These are phyloP conservation scores for Litchi chinensis DNA, from an alignment of 345 rosid genomes.

Conservation along the genomic window DNA sequence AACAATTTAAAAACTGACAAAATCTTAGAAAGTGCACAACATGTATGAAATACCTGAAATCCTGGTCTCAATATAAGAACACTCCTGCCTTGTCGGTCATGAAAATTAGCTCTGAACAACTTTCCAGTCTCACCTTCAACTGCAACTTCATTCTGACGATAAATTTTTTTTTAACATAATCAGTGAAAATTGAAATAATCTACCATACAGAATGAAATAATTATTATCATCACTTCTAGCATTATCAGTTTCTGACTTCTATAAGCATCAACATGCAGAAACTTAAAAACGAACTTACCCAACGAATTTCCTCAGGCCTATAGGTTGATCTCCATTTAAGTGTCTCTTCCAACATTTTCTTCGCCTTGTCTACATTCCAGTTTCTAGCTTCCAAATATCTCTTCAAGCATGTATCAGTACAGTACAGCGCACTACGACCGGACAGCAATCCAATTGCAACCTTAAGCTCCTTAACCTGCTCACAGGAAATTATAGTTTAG, in stretches of 20 bases:
- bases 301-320: conserved; percentile 83
- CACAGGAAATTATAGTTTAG: background rate
- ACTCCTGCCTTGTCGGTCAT: conserved; percentile 74
- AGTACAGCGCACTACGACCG: conserved; percentile 49
- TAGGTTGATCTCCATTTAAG: conserved; percentile 78
- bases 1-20: conserved; percentile 7
- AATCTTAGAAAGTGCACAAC: conserved; percentile 6
- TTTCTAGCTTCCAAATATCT: conserved; percentile 88
- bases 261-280: background rate
- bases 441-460: conserved; percentile 60
- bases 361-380: conserved; percentile 78
- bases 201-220: conserved; percentile 1
- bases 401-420: conserved; percentile 80
- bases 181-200: conserved; percentile 7
- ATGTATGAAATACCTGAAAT: conserved; percentile 56
- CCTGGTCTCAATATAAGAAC: conserved; percentile 93
- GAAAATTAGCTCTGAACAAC: conserved; percentile 80
- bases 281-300: conserved; percentile 52
- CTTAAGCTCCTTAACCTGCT: conserved; percentile 69
- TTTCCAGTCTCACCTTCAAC: conserved; percentile 94
- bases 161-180: conserved; percentile 7
- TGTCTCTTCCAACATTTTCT: conserved; percentile 82
- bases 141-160: conserved; percentile 66
- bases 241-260: background rate
- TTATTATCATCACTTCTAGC: background rate